Conservation (phyloP, 148 eudicot genomes). For the Drosera capensis region DNA sequence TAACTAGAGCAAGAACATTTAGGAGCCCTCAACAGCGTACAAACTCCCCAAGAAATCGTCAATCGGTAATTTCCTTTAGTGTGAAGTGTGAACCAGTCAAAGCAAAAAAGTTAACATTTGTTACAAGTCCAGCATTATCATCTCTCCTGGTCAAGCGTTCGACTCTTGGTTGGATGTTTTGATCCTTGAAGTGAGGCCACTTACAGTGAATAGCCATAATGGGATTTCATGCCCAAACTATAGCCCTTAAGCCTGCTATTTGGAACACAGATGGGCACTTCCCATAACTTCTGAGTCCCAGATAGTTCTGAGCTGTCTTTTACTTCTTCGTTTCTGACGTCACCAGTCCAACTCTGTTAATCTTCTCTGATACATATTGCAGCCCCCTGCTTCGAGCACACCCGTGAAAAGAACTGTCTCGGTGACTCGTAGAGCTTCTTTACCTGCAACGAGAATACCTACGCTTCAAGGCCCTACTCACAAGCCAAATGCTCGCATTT, state of each 20-base stretch:
- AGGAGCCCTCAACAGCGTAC: slow-evolving; percentile 34
- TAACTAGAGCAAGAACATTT: slow-evolving; percentile 35
- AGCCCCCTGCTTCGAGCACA: slow-evolving; percentile 38
- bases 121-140: background rate
- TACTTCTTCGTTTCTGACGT: background rate
- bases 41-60: slow-evolving; percentile 39
- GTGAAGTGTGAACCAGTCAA: no score
- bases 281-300: no score
- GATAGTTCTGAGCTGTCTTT: no score
- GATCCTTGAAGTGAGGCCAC: no score
- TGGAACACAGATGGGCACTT: no score
- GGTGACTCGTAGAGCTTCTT: slow-evolving; percentile 60
- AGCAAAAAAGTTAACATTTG: background rate
- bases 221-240: no score
- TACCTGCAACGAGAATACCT: slow-evolving; percentile 32
- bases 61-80: slow-evolving; percentile 37
- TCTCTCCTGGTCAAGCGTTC: no score
- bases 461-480: slow-evolving; percentile 13
- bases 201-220: no score
- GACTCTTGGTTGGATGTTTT: no score
- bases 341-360: background rate
- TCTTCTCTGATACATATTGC: slow-evolving; percentile 8
- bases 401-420: slow-evolving; percentile 39
- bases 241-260: no score
- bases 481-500: slow-evolving; percentile 18